Evolutionary conservation across 805 yeast genomes (phyloP), one percentile per base, ranked within the genome.

Genomic region (Lipomyces yamadae): DNA sequence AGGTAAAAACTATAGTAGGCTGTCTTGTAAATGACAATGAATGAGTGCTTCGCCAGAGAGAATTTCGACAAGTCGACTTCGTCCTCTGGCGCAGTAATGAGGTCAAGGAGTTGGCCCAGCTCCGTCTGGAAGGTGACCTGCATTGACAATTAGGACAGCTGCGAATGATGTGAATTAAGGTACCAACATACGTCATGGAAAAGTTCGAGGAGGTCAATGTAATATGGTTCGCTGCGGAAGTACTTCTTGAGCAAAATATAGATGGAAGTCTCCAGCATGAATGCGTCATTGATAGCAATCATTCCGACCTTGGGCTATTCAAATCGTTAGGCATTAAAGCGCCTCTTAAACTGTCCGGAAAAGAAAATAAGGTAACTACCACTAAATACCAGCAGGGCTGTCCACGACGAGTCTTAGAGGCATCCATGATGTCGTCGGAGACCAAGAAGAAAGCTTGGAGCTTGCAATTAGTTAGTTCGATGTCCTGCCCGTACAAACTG

Each of bases 351-450:
- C 7, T 54, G 18, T 15, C 11, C 24, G 2, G 24, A 4, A 15
- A n/a, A 7, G 4, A 24, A 11, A 5, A 52, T 18, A 24, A 1
- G 24, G 24, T 29, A 54, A 68, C 10, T 60, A 70, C 72, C 45
- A 65, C 70, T 29, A 84, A 87, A 83, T 92, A 95, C 99, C 99
- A 95, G 80, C 99, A 95, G 72, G 97, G 95, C 81, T 94, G 98
- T 67, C 98, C 99, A 79, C 99, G 89, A 84, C 99, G 90, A 54
- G 99, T 95, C 78, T 91, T 89, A 42, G 97, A 90, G 73, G 87
- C 86, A 79, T 95, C 99, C 99, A 95, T 95, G 87, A 95, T 95
- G 78, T 95, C 99, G 78, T 95, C 99, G 39, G 98, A 96, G 65
- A 95, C 98, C 75, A 95, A 84, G 83, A 95, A 95, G 78, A 91